phyloP scores from a whole-genome alignment of 139 green algal species.

The Chlorella sp. region DNA sequence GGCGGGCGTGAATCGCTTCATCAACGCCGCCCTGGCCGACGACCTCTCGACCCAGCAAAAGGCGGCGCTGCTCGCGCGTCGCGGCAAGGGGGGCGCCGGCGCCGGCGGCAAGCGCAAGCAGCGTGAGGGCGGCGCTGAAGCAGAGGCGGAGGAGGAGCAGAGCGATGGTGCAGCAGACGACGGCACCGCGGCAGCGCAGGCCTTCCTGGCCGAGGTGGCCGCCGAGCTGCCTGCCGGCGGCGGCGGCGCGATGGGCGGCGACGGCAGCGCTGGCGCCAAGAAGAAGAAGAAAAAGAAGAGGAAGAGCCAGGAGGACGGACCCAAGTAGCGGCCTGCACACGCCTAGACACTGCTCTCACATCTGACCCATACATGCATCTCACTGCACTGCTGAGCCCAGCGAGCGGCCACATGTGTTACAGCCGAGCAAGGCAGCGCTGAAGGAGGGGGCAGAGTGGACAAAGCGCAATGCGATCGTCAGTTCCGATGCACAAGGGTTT shows the following conservation, averaged over 20 bases:
- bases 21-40: slow-evolving; percentile 56
- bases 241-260: not conserved
- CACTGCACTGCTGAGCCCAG: no score
- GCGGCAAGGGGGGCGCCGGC: not conserved
- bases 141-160: not conserved
- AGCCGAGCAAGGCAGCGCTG: no score
- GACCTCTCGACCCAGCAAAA: slow-evolving; percentile 49
- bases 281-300: slow-evolving; percentile 11
- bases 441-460: no score
- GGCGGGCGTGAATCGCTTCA: slow-evolving; percentile 62
- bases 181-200: not conserved
- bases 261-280: not conserved
- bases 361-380: no score
- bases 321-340: no score
- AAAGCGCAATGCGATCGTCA: no score
- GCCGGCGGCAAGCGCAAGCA: not conserved
- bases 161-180: slow-evolving; percentile 1
- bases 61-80: slow-evolving; percentile 10
- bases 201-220: not conserved
- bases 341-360: no score
- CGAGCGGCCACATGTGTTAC: no score
- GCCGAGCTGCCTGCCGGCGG: no score
- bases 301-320: no score
- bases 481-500: no score
- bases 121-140: not conserved